phyloP scores from a whole-genome alignment of 768 basidiomycete genomes.

The Pleurotus ostreatus region DNA sequence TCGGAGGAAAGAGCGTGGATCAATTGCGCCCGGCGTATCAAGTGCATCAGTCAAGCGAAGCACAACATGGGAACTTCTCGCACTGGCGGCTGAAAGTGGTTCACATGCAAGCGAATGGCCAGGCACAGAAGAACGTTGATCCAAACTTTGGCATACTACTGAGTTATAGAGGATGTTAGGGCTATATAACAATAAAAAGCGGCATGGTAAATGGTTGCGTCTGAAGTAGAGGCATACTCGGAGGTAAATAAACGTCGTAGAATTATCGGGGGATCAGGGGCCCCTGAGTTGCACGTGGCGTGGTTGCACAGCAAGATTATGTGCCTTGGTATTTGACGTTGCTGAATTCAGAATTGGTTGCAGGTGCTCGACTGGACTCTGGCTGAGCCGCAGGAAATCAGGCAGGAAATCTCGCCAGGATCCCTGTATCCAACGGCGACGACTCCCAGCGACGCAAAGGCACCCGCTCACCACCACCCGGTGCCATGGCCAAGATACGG shows the following conservation, averaged over 20 bases:
- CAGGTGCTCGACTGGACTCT: constrained; percentile 4
- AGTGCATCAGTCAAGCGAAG: neutral
- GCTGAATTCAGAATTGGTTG: constrained; percentile 7
- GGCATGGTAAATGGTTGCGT: neutral
- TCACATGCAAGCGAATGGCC: constrained; percentile 12
- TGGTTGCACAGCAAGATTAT: constrained; percentile 5
- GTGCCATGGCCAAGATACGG: constrained; percentile 19
- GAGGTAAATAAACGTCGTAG: neutral
- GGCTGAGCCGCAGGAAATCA: neutral
- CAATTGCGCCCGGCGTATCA: neutral
- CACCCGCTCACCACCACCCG: constrained; percentile 5
- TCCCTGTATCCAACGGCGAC: constrained; percentile 6
- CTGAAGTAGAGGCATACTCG: neutral
- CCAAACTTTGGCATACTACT: neutral
- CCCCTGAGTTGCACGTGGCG: constrained; percentile 3
- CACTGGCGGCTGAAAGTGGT: constrained; percentile 2
- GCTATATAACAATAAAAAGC: neutral
- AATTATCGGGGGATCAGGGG: constrained; percentile 6
- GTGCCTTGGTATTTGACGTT: constrained; percentile 9
- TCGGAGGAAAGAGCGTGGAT: neutral
- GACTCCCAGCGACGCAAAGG: constrained; percentile 7
- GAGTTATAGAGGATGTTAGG: neutral
- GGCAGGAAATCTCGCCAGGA: neutral
- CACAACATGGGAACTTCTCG: neutral
- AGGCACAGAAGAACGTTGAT: constrained; percentile 12